These are phyloP conservation scores for Ascochyta fabae DNA, from an alignment of 2,329 filamentous ascomycete species.

Conservation along the genomic window DNA sequence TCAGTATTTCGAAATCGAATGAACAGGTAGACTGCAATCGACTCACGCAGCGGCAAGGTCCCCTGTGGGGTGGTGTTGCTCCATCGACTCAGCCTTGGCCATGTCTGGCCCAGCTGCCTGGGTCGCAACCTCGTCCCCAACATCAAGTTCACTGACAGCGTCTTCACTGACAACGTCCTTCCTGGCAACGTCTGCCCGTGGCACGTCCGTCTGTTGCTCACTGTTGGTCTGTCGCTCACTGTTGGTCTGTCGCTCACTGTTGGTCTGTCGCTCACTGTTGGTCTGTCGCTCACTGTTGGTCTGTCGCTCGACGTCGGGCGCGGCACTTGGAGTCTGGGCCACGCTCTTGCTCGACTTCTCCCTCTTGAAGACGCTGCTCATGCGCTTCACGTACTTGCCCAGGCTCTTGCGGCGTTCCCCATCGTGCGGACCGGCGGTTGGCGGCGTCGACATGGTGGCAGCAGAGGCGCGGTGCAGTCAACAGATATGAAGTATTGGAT, in stretches of 20 bases:
- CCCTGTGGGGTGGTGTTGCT: not conserved
- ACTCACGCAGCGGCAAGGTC: conserved; percentile 14
- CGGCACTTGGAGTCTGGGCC: not conserved
- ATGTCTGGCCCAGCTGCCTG: conserved; percentile 6
- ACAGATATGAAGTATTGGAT: conserved; percentile 1
- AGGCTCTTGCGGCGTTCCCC: conserved; percentile 42
- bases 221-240: conserved; percentile 5
- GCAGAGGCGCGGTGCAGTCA: conserved; percentile 3
- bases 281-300: no score
- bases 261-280: no score
- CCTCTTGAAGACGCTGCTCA: conserved; percentile 49
- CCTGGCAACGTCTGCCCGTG: not conserved
- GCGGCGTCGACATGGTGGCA: conserved; percentile 39
- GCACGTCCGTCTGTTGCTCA: no score
- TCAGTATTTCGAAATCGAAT: not conserved
- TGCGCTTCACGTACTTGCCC: conserved; percentile 50
- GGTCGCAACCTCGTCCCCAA: not conserved
- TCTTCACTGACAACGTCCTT: not conserved
- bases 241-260: conserved; percentile 2
- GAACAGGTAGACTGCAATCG: not conserved
- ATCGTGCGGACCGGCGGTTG: conserved; percentile 26
- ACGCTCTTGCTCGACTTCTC: conserved; percentile 36
- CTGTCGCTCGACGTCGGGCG: conserved; percentile 8
- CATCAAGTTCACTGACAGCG: no score
- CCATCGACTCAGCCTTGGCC: conserved; percentile 6